Percentiles rank a stretch among this genome's conserved stretches.
These are phyloP conservation scores for Tephrocybe sp. DNA, from an alignment of 768 basidiomycete genomes.

Conservation along the genomic window DNA sequence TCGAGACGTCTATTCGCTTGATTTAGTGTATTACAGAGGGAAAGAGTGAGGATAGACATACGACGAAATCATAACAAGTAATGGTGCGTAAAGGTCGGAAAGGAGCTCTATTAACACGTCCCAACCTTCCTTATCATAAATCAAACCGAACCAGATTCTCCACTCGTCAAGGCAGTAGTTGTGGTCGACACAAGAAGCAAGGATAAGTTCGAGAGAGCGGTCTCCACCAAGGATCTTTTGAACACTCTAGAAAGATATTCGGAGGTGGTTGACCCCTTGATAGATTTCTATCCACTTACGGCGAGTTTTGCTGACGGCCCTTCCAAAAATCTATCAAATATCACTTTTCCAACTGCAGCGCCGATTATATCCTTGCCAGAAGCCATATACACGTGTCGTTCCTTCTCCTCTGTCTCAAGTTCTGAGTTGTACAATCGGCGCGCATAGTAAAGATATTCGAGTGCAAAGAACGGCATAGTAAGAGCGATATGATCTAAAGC, in stretches of 20 bases:
- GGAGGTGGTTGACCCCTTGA: neutral
- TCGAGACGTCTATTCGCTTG: neutral
- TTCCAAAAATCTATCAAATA: neutral
- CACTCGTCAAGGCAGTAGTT: conserved; percentile 1
- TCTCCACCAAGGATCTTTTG: neutral
- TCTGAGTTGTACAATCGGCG: neutral
- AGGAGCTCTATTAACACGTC: neutral
- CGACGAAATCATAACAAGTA: neutral
- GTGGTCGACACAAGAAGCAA: neutral
- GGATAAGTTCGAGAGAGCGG: neutral
- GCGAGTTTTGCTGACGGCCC: neutral
- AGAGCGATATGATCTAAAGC: neutral
- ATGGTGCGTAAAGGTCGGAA: neutral
- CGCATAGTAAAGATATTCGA: neutral
- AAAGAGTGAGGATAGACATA: neutral
- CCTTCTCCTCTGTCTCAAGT: neutral
- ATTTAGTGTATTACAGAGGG: neutral
- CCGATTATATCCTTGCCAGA: neutral
- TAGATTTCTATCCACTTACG: neutral
- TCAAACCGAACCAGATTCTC: conserved; percentile 1
- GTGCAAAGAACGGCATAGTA: neutral
- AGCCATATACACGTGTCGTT: neutral
- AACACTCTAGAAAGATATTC: neutral
- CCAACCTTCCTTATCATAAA: neutral
- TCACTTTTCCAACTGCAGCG: neutral